Evolutionary conservation across 2,329 filamentous ascomycete species (phyloP), one percentile per base, ranked within the genome.

Genomic region (Fusarium coffeatum): DNA sequence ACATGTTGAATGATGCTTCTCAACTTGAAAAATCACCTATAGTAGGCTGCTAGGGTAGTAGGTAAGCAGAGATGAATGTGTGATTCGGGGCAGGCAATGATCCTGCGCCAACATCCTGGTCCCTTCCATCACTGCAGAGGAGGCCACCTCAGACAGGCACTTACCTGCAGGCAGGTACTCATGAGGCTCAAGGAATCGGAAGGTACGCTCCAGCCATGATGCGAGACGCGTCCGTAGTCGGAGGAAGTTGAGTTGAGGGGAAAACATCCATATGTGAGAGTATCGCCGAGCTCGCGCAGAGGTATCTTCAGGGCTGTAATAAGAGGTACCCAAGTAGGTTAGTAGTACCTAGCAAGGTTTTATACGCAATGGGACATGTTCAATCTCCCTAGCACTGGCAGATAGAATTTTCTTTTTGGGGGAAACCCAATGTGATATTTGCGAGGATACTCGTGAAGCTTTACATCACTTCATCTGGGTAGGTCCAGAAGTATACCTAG

Each of bases 171-270:
- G 46, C 18, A 51, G 32, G 34, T 42, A 27, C 23, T 28, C 34
- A 41, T 28, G 49, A 51, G 49, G 49, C 49, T 64, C 48, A 45
- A 23, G 37, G 15, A 25, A 59, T 63, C 18, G 67, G 47, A 50
- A 68, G 53, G 54, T 43, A 60, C 45, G 51, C 56, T 59, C 34
- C 55, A 28, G 37, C 53, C 34, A 61, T 40, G 45, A 34, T 54
- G 42, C 43, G 49, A 55, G 46, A 49, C 40, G 59, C 67, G 64
- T 70, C 68, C 68, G 68, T 18, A 57, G 32, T 70, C 68, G 68
- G 68, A 70, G 63, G 55, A 37, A 22, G 18, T 57, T 48, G 41
- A 49, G 46, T 27, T 60, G 68, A 65, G 68, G 67, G 59, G 42
- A 65, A 68, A 64, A 54, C 42, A n/a, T 37, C 18, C 9, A 55